Evolutionary conservation across 1,284 basidiomycete species (phyloP), one percentile per base, ranked within the genome.

Genomic region (Vanrija sp.): DNA sequence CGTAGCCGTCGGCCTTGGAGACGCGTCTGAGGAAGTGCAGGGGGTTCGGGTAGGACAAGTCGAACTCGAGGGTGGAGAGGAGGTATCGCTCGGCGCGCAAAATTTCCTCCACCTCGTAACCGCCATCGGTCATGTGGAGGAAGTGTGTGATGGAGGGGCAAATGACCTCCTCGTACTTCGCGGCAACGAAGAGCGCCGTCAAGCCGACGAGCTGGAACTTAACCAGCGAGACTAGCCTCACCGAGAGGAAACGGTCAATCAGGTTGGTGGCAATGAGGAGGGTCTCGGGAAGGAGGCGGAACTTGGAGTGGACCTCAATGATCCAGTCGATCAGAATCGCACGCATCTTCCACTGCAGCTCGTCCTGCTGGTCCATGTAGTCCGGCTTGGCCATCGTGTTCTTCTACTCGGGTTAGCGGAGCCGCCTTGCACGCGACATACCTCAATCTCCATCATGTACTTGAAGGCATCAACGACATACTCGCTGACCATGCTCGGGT

Each of bases 291-390:
- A 96, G 82, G 18, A 98, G 83, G 56, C 87, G 87, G 82, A 98
- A 97, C 66, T 92, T 91, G 64, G 86, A 83, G 75, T 98, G 95
- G 21, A 97, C 88, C 78, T 98, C 93, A 64, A 98, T 87, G 57
- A 98, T 83, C 96, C 95, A 98, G 80, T 98, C 95, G 60, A 89
- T 88, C 34, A 98, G 84, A 63, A 97, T 90, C 16, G 89, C 89
- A 21, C 93, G 90, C 90, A 95, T 94, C 61, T 86, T 86, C 92
- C 92, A 96, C 4, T 87, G 86, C 34, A 97, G 83, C 66, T 94
- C 90, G 67, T 86, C 88, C 77, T 97, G 93, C 64, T 82, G 85
- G 40, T 87, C 83, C 89, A 96, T 96, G 77, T 96, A 96, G 64
- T 87, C 83, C 0, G 90, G 85, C 67, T 90, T 88, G 1, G 93